Conservation (phyloP, 164 flowering plant genomes). For the Magnolia officinalis region DNA sequence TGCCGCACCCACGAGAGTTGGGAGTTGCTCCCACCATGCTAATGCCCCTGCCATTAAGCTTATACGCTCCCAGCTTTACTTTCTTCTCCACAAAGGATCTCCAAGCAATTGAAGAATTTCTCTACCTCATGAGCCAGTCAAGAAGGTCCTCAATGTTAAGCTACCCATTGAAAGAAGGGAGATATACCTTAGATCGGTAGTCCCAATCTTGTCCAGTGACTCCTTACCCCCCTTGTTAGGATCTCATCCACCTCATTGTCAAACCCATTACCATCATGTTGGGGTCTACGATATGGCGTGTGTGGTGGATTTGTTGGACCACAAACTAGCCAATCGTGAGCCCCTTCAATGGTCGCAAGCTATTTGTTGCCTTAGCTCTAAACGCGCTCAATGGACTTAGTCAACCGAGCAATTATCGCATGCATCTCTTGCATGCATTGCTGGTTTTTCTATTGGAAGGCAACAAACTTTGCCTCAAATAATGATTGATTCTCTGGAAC, state of each 20-base stretch:
- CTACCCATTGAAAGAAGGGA: neutral
- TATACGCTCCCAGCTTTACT: neutral
- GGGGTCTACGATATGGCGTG: neutral
- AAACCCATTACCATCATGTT: neutral
- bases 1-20: neutral
- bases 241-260: neutral
- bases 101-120: neutral
- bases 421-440: neutral
- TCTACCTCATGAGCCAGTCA: neutral
- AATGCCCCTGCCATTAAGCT: neutral
- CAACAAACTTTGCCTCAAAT: neutral
- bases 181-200: neutral
- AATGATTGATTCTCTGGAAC: neutral
- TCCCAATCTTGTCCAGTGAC: neutral
- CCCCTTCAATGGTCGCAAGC: neutral
- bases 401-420: neutral
- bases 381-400: neutral
- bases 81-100: neutral
- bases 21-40: neutral
- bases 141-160: neutral
- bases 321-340: neutral
- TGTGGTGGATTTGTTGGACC: neutral
- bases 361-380: neutral
- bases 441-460: neutral
- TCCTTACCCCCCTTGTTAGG: neutral